Percentiles rank a stretch among this genome's conserved stretches.
Evolutionary conservation across 768 basidiomycete species (phyloP).

Genomic region (Lentinula boryana): DNA sequence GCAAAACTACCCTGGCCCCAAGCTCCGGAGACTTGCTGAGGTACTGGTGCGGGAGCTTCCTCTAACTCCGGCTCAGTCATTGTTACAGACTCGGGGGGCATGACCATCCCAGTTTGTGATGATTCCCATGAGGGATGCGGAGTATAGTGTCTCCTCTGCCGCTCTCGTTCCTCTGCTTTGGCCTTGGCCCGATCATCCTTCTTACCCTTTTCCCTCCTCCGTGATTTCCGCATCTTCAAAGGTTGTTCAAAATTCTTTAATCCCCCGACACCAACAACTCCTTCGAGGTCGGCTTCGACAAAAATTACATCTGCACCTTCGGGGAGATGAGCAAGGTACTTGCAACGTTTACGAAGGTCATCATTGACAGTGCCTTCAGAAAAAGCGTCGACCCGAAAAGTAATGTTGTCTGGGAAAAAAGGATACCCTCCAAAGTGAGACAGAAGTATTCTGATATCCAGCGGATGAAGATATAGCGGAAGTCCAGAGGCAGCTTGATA

Average conservation of each 20-base stretch:
- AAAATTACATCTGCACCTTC: constrained; percentile 92
- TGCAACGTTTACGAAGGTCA: constrained; percentile 90
- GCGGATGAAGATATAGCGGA: constrained; percentile 88
- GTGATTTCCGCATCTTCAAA: constrained; percentile 65
- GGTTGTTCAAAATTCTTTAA: constrained; percentile 81
- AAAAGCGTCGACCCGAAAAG: constrained; percentile 71
- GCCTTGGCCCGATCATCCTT: constrained; percentile 84
- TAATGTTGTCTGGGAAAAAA: constrained; percentile 78
- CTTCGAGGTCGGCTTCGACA: constrained; percentile 78
- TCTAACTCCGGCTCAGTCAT: constrained; percentile 15
- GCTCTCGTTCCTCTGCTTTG: constrained; percentile 71
- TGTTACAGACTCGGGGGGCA: neutral
- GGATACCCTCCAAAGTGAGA: constrained; percentile 78
- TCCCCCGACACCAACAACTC: constrained; percentile 70
- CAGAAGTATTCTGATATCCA: constrained; percentile 91
- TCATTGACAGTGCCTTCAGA: constrained; percentile 83
- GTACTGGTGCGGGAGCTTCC: constrained; percentile 13
- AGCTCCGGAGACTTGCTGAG: constrained; percentile 38
- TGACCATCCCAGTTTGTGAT: neutral
- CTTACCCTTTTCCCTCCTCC: constrained; percentile 74
- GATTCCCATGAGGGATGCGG: constrained; percentile 10
- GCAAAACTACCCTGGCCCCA: constrained; percentile 85
- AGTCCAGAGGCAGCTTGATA: constrained; percentile 92
- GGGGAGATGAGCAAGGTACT: constrained; percentile 90
- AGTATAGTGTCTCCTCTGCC: constrained; percentile 35